Percentiles rank a stretch among this genome's conserved stretches.
phyloP scores from a whole-genome alignment of 176 grass and related monocot species.

The Elymus sibiricus region DNA sequence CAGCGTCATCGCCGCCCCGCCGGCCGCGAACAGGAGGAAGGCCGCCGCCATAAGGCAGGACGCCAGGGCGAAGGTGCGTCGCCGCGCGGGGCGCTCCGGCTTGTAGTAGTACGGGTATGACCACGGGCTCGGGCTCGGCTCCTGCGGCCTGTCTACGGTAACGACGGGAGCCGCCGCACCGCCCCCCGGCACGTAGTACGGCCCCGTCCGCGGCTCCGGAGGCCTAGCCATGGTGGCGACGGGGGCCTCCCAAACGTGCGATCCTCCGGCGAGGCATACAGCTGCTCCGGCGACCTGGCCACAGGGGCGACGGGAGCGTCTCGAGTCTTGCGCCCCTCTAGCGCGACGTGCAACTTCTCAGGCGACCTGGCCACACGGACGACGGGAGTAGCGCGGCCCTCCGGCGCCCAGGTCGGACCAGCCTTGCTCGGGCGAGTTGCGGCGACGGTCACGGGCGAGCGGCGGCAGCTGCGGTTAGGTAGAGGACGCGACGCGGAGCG shows the following conservation, averaged over 20 bases:
- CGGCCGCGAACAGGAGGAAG: conserved; percentile 52
- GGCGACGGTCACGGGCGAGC: no score
- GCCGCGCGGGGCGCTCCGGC: background rate
- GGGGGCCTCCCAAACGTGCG: background rate
- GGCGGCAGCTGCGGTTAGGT: no score
- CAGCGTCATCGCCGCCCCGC: conserved; percentile 26
- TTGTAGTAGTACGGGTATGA: background rate
- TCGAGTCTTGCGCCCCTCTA: background rate
- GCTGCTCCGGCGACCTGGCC: background rate
- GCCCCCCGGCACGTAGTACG: background rate
- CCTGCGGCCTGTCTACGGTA: background rate
- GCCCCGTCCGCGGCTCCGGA: background rate
- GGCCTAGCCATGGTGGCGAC: background rate
- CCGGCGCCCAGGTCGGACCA: no score
- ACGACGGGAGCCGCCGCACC: background rate
- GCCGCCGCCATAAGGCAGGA: conserved; percentile 53
- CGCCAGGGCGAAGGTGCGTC: conserved; percentile 35
- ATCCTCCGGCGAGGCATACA: background rate
- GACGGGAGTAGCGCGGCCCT: background rate
- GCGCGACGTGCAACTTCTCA: background rate
- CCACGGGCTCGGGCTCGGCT: background rate
- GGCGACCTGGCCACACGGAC: background rate
- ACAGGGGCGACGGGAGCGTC: background rate
- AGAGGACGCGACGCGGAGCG: no score
- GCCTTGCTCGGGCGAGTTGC: no score